These are phyloP conservation scores for Ilyonectria destructans DNA, from an alignment of 2,329 filamentous ascomycete species.

Conservation along the genomic window DNA sequence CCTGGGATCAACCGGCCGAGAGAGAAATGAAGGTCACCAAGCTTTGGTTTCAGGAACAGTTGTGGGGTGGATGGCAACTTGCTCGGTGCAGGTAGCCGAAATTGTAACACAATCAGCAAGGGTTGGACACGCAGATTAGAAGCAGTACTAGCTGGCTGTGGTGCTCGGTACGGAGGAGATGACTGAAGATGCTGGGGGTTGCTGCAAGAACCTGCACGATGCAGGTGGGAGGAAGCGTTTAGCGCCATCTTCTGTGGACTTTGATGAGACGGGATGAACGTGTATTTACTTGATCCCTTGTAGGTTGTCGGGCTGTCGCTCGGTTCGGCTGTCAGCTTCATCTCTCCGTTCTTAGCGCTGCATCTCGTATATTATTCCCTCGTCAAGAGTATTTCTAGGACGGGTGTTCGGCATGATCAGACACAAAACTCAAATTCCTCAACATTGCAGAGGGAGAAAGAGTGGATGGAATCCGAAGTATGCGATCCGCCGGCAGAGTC, in stretches of 20 bases:
- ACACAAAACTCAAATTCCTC: neutral
- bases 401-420: slow-evolving; percentile 2
- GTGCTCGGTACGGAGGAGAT: neutral
- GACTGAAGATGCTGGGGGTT: neutral
- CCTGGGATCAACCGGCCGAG: slow-evolving; percentile 42
- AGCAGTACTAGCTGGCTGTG: neutral
- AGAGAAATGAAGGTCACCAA: slow-evolving; percentile 43
- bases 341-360: slow-evolving; percentile 4
- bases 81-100: slow-evolving; percentile 42
- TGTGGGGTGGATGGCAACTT: slow-evolving; percentile 40
- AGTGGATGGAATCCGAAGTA: too few relatives aligned
- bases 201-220: slow-evolving; percentile 11
- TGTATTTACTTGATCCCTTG: slow-evolving; percentile 3
- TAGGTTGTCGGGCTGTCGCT: neutral
- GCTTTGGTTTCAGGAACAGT: slow-evolving; percentile 47
- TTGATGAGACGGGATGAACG: slow-evolving; percentile 13
- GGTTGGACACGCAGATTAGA: slow-evolving; percentile 30
- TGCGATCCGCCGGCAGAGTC: neutral
- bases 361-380: slow-evolving; percentile 7
- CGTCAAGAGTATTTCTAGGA: neutral
- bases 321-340: slow-evolving; percentile 15
- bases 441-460: neutral
- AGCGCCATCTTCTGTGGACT: slow-evolving; percentile 2
- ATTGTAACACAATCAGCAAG: slow-evolving; percentile 42
- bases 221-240: slow-evolving; percentile 5